phyloP scores from a whole-genome alignment of 441 rosid genomes.

The Populus hybrid region DNA sequence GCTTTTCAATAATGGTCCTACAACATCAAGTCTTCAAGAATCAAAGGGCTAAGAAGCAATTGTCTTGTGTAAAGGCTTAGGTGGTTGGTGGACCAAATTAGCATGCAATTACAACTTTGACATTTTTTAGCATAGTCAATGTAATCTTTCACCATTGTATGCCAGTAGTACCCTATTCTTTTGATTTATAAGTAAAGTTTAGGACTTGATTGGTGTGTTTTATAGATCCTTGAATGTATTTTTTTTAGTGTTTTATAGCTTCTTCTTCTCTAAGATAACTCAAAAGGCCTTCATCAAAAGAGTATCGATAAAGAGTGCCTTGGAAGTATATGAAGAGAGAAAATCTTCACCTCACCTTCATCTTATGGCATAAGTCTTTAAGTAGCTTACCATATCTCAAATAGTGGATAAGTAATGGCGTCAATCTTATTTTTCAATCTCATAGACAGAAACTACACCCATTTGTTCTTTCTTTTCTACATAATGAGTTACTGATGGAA shows the following conservation, averaged over 20 bases:
- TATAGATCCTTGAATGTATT: background rate
- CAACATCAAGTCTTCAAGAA: conserved; percentile 4
- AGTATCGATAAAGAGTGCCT: background rate
- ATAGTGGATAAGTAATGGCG: background rate
- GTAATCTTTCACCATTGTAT: background rate
- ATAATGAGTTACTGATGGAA: fast-evolving
- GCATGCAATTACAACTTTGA: conserved; percentile 6
- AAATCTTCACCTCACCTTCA: background rate
- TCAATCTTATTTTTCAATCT: background rate
- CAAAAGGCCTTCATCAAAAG: background rate
- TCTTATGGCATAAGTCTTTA: background rate
- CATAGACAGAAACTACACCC: background rate
- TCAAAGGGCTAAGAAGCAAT: conserved; percentile 4
- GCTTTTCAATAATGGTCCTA: background rate
- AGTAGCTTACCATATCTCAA: background rate
- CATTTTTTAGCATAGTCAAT: background rate
- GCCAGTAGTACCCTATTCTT: conserved; percentile 10
- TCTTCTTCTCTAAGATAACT: background rate
- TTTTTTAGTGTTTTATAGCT: background rate
- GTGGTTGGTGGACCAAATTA: background rate
- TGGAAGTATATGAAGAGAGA: background rate
- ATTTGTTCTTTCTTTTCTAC: no score
- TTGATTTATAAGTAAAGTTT: background rate
- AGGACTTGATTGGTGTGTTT: background rate
- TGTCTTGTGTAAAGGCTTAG: background rate